Conservation (phyloP, 2,329 filamentous ascomycete species). For the Scedosporium minutisporum region DNA sequence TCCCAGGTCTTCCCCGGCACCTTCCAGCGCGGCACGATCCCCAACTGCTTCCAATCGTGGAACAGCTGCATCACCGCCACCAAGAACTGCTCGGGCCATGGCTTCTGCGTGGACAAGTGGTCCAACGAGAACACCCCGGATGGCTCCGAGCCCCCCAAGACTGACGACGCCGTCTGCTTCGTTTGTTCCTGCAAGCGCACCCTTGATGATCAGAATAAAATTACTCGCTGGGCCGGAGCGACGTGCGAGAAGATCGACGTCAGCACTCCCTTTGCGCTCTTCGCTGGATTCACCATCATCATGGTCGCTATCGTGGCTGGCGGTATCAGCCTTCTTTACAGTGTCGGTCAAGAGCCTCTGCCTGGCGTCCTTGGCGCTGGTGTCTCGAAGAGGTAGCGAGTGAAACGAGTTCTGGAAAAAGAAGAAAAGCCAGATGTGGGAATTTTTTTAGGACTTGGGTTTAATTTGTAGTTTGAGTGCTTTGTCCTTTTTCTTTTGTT, state of each 20-base stretch:
- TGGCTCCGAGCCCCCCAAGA: slow-evolving; percentile 28
- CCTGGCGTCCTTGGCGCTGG: slow-evolving; percentile 95
- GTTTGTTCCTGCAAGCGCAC: slow-evolving; percentile 65
- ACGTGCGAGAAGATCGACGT: slow-evolving; percentile 89
- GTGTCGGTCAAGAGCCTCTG: slow-evolving; percentile 75
- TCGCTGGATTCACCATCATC: slow-evolving; percentile 63
- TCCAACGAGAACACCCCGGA: slow-evolving; percentile 26
- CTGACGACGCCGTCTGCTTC: slow-evolving; percentile 52
- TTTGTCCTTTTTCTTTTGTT: slow-evolving; percentile 2
- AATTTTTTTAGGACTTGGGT: neutral
- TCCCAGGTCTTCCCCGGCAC: slow-evolving; percentile 14
- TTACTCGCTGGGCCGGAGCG: slow-evolving; percentile 70
- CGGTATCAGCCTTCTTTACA: slow-evolving; percentile 69
- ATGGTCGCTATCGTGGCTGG: slow-evolving; percentile 59
- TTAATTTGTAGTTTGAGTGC: neutral
- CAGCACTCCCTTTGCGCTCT: slow-evolving; percentile 79
- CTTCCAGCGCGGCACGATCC: slow-evolving; percentile 34
- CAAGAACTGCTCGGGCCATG: slow-evolving; percentile 73
- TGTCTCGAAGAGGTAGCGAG: slow-evolving; percentile 62
- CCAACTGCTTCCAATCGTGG: slow-evolving; percentile 64
- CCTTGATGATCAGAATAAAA: slow-evolving; percentile 43
- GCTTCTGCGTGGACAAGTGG: slow-evolving; percentile 63
- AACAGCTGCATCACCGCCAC: slow-evolving; percentile 62
- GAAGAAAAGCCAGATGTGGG: neutral
- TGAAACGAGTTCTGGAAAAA: neutral